Base-by-base conservation (phyloP, 2,329 filamentous ascomycete species). In the Microthyrium microscopicum region DNA sequence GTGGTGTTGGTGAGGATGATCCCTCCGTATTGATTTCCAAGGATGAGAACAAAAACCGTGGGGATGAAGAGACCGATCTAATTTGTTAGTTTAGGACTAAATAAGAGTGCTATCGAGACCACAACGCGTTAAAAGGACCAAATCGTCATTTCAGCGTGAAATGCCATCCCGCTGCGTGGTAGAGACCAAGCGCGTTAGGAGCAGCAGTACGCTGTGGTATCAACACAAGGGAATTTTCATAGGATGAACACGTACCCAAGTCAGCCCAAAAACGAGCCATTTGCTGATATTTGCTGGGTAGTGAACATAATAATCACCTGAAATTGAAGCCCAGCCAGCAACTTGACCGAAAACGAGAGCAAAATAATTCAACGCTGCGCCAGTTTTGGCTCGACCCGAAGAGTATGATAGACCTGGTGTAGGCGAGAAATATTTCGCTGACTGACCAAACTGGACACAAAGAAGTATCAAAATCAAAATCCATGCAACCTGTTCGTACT, bases 401-500 rank as follows among this genome's bases (percentile, higher is more conserved):
- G n/a, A n/a, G n/a, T n/a, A n/a, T n/a, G n/a, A n/a, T n/a, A n/a
- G n/a, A n/a, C n/a, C n/a, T n/a, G n/a, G n/a, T n/a, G n/a, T n/a
- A n/a, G n/a, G n/a, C n/a, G n/a, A n/a, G n/a, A n/a, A n/a, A n/a
- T 25, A 25, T 12, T 25, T 25, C 12, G 9, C 22, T 9, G 22
- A 9, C 22, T 9, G 9, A 9, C 22, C 22, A 25, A 25, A 25
- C 9, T 9, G 9, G 22, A 25, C 12, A 9, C 9, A 9, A 13
- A 25, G 12, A 13, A 25, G 9, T 9, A 72, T 51, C 20, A 73
- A 44, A 13, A 68, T 63, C 0, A 66, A 63, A 33, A 72, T 61
- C 55, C 62, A 73, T 3, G 68, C 62, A 42, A 61, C 73, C 3
- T 62, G 61, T 48, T 74, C 68, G 42, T 68, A 74, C 28, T 62